Evolutionary conservation across 495 filamentous ascomycete species (phyloP).

Genomic region (Platismatia glauca): DNA sequence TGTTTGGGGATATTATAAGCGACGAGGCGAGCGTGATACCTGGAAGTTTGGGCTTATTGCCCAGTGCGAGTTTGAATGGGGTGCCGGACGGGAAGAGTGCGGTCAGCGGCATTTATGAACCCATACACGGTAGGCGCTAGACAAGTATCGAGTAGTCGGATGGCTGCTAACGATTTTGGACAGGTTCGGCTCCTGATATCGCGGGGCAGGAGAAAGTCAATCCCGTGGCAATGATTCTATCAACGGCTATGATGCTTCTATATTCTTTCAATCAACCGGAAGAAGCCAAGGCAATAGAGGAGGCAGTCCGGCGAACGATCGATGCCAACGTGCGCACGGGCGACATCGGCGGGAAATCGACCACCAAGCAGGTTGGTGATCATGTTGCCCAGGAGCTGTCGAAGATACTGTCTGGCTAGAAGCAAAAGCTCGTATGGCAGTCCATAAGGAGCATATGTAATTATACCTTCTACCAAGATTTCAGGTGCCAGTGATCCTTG

Average conservation of each 20-base stretch:
- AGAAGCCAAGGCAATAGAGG: slow-evolving; percentile 66
- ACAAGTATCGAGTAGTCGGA: not conserved
- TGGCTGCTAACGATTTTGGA: not conserved
- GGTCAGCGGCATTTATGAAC: slow-evolving; percentile 77
- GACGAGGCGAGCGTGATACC: slow-evolving; percentile 97
- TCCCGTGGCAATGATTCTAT: slow-evolving; percentile 49
- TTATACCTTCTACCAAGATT: not conserved
- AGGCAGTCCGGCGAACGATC: slow-evolving; percentile 67
- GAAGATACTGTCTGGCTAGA: slow-evolving; percentile 34
- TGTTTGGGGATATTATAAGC: slow-evolving; percentile 94
- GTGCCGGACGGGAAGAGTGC: slow-evolving; percentile 60
- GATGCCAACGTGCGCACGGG: slow-evolving; percentile 65
- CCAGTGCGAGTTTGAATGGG: slow-evolving; percentile 78
- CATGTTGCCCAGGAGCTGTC: slow-evolving; percentile 64
- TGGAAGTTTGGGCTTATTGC: slow-evolving; percentile 80
- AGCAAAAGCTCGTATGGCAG: slow-evolving; percentile 9
- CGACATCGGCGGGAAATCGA: slow-evolving; percentile 67
- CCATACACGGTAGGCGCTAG: slow-evolving; percentile 64
- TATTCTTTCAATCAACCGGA: slow-evolving; percentile 73
- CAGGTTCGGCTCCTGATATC: slow-evolving; percentile 64
- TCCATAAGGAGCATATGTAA: slow-evolving; percentile 4
- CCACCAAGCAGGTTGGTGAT: slow-evolving; percentile 74
- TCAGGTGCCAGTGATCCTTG: not conserved
- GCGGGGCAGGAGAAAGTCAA: slow-evolving; percentile 82
- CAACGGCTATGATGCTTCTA: slow-evolving; percentile 81